These are phyloP conservation scores for Solanum chaucha DNA, from an alignment of 257 asterid species.

Conservation along the genomic window DNA sequence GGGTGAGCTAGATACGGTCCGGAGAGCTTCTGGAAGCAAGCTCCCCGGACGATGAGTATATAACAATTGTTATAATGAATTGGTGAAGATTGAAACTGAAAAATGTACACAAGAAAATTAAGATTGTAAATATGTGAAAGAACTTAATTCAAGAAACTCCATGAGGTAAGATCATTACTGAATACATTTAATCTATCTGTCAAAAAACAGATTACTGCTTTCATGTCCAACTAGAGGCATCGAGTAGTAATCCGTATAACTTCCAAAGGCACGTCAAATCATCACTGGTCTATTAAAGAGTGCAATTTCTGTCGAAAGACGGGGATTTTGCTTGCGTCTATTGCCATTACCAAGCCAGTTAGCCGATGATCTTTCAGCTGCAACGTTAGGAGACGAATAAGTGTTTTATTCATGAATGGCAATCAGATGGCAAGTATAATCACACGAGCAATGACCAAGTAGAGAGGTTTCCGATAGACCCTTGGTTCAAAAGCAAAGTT, in stretches of 20 bases:
- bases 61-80: neutral
- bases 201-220: neutral
- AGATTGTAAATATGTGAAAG: neutral
- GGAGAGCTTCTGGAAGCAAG: neutral
- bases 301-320: slow-evolving; percentile 50
- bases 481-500: neutral
- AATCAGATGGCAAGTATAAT: neutral
- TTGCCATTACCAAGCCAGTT: slow-evolving; percentile 73
- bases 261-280: neutral
- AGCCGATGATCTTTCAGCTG: slow-evolving; percentile 66
- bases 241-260: neutral
- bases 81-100: neutral
- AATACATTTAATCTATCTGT: neutral
- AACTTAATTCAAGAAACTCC: neutral
- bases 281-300: slow-evolving; percentile 41
- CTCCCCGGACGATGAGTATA: neutral
- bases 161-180: neutral
- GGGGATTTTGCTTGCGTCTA: slow-evolving; percentile 53
- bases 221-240: neutral
- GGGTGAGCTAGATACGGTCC: neutral
- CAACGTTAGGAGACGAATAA: neutral
- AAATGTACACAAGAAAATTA: neutral
- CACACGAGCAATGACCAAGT: neutral
- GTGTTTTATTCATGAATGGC: neutral
- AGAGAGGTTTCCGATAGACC: neutral